Evolutionary conservation across 1,284 basidiomycete genomes (phyloP), one percentile per base, ranked within the genome.

Genomic region (Macrocystidia cucumis): DNA sequence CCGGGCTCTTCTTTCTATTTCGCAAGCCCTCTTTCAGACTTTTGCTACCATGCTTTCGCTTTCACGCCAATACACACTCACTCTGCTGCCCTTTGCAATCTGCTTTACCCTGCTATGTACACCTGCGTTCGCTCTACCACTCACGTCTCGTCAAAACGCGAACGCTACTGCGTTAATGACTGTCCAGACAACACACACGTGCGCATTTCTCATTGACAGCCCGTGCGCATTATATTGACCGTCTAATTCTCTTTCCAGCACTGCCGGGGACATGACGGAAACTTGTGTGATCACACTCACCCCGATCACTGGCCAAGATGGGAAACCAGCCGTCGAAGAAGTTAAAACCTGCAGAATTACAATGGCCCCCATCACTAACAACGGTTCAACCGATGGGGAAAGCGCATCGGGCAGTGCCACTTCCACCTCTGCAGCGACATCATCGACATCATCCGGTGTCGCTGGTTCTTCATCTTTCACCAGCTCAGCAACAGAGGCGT

Each of bases 211-310:
- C 13, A 8, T 1, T 18, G n/a, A n/a, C n/a, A n/a, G n/a, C n/a
- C n/a, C 17, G 5, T 38, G 22, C 14, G 18, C 14, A 17, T 30
- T 3, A 12, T 37, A n/a, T 26, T 27, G 18, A 29, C 22, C 32
- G 27, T 32, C 35, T 44, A 20, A 51, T 37, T 34, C 30, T 32
- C 23, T 34, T 34, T 11, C 29, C 24, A 69, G 66, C 34, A 35
- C 54, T 37, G 56, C 63, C 43, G 82, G 73, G 7, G 56, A 61
- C 9, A 65, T 80, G 56, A 70, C 67, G 31, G 66, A 81, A 60
- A 78, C 68, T 4, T 87, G 83, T 51, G 62, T 65, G 3, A 63
- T 82, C 41, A 73, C 71, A 2, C 63, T 86, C 37, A 78, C 73
- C 4, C 80, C 69, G 2, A 58, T 65, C 32, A 65, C 56, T 35